Base-by-base conservation (phyloP, 1,284 basidiomycete genomes). In the Pyrrhoderma noxium region DNA sequence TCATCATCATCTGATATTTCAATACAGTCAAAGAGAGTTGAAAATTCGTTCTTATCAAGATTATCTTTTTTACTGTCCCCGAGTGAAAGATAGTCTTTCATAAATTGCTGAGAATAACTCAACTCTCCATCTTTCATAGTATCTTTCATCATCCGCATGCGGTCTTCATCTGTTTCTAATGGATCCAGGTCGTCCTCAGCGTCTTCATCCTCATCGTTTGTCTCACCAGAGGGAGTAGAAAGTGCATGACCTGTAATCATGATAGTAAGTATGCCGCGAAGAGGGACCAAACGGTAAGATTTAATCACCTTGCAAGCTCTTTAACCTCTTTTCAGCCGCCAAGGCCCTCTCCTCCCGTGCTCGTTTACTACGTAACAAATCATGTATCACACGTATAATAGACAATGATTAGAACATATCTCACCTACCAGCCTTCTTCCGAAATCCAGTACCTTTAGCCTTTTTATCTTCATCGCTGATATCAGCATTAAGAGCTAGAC, bases 301-400 rank as follows among this genome's bases (percentile, higher is more conserved):
- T n/a, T 48, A 45, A 11, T 52, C 55, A 52, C 62, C 61, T 59
- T 73, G 70, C 38, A 80, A 58, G 8, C 69, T 69, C 47, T 67
- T 65, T 8, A 85, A 49, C 35, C 87, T 72, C 22, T 69, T 71
- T 65, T 90, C 84, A 8, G 76, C 77, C n/a, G 86, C 87, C 31
- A 79, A 56, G 2, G 84, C 84, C 49, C 86, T 72, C 60, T 86
- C 84, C 57, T 87, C 84, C 53, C 85, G 70, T 11, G 86, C 87
- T 22, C 80, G 73, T 62, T 86, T 86, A 61, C 87, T 89, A 22
- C 47, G 25, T 5, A 38, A 23, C 2, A 56, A 14, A 25, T 48
- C 35, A 36, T 36, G 44, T 25, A 22, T 22, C n/a, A 47, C 34
- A 9, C 22, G 21, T 22, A 34, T 11, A 14, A 2, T 35, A 31